Conservation (phyloP, 192 early-diverging fungal species). For the Jimgerdemannia lactiflua region DNA sequence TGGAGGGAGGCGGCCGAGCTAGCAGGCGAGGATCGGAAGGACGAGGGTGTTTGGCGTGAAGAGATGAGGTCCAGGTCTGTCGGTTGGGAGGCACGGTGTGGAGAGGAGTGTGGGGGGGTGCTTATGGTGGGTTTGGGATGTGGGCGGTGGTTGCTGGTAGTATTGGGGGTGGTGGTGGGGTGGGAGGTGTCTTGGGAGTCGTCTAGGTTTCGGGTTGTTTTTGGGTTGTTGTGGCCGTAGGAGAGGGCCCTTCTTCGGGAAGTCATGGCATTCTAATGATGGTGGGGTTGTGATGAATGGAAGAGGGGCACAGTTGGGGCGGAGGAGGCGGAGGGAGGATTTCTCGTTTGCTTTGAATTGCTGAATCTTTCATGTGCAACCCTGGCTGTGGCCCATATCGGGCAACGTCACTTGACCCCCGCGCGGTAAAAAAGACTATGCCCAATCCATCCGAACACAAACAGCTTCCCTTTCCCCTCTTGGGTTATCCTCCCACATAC, state of each 20-base stretch:
- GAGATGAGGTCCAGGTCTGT: background rate
- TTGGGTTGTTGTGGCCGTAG: background rate
- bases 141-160: background rate
- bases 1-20: background rate
- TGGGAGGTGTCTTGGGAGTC: background rate
- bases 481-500: no score
- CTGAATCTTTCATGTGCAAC: no score
- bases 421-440: no score
- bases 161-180: background rate
- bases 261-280: background rate
- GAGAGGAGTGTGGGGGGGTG: background rate
- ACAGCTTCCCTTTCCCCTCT: no score
- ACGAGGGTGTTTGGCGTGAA: background rate
- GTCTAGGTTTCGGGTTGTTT: background rate
- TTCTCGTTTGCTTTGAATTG: no score
- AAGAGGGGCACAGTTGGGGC: no score
- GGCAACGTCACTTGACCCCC: no score
- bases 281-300: background rate
- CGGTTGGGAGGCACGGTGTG: no score
- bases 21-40: background rate
- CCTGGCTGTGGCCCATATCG: no score
- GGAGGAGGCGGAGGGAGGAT: no score
- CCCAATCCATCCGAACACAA: no score
- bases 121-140: background rate
- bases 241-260: background rate